Conservation (phyloP, 371 early-diverging fungal genomes). For the Mortierella sp. region DNA sequence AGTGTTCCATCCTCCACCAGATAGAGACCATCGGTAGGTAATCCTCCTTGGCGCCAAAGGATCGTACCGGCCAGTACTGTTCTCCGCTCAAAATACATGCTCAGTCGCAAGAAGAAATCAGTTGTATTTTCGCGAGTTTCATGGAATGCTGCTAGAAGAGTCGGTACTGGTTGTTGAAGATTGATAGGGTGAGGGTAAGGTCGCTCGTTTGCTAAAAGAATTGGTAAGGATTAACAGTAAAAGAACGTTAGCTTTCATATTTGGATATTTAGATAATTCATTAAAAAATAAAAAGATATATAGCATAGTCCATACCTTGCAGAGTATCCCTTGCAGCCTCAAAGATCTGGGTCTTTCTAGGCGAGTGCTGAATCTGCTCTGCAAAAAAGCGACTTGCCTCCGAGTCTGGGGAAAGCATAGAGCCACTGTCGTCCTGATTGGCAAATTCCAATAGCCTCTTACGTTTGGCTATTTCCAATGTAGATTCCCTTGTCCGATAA, state of each 20-base stretch:
- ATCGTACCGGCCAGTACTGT: slow-evolving; percentile 63
- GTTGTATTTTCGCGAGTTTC: slow-evolving; percentile 62
- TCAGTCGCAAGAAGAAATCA: slow-evolving; percentile 71
- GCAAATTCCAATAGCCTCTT: slow-evolving; percentile 38
- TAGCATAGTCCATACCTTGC: slow-evolving; percentile 33
- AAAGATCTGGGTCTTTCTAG: slow-evolving; percentile 56
- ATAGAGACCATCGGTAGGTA: slow-evolving; percentile 72
- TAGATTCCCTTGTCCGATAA: slow-evolving; percentile 63
- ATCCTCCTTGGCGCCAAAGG: slow-evolving; percentile 77
- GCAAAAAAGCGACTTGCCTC: slow-evolving; percentile 51
- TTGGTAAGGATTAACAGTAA: background rate
- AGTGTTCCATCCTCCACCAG: slow-evolving; percentile 86
- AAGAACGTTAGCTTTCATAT: background rate
- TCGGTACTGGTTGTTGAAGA: slow-evolving; percentile 65
- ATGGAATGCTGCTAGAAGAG: slow-evolving; percentile 76
- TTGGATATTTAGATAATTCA: background rate
- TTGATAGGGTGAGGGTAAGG: slow-evolving; percentile 28
- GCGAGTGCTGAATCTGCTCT: slow-evolving; percentile 49
- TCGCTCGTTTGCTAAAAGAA: slow-evolving; percentile 24
- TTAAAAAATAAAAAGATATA: background rate
- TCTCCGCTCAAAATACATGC: slow-evolving; percentile 72
- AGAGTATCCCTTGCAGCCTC: slow-evolving; percentile 56
- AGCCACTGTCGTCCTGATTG: slow-evolving; percentile 19
- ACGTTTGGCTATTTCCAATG: slow-evolving; percentile 33
- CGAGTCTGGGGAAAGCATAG: slow-evolving; percentile 41